phyloP scores from a whole-genome alignment of 768 basidiomycete genomes.

The Suillus alpinus region DNA sequence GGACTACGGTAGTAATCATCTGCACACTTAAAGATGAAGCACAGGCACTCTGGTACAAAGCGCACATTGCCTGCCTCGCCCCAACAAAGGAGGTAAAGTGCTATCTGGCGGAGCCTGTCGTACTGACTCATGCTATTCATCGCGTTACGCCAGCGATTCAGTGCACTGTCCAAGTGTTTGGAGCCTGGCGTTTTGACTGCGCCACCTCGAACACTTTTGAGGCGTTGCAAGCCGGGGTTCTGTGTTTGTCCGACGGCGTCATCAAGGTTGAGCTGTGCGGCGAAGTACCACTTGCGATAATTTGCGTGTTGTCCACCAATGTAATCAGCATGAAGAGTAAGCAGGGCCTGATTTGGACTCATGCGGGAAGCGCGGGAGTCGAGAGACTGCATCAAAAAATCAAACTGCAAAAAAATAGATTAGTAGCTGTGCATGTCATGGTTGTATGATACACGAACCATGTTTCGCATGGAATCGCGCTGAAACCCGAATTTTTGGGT shows the following conservation, averaged over 20 bases:
- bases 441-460: slow-evolving; percentile 46
- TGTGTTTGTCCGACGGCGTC: slow-evolving; percentile 95
- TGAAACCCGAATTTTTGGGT: slow-evolving; percentile 99
- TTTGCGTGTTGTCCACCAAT: slow-evolving; percentile 98
- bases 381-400: slow-evolving; percentile 96
- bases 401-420: slow-evolving; percentile 56
- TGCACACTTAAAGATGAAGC: slow-evolving; percentile 99
- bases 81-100: slow-evolving; percentile 96
- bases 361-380: slow-evolving; percentile 98
- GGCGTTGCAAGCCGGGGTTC: slow-evolving; percentile 88
- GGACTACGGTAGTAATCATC: slow-evolving; percentile 99
- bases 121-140: slow-evolving; percentile 99
- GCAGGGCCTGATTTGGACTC: slow-evolving; percentile 92
- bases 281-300: slow-evolving; percentile 99
- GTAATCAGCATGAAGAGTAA: slow-evolving; percentile 97
- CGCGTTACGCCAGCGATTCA: slow-evolving; percentile 94
- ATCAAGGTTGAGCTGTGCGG: slow-evolving; percentile 97
- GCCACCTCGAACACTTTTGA: slow-evolving; percentile 73
- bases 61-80: slow-evolving; percentile 97
- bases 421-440: neutral
- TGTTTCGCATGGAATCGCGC: slow-evolving; percentile 93
- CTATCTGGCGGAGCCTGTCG: slow-evolving; percentile 94
- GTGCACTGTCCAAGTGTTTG: slow-evolving; percentile 91
- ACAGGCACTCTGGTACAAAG: slow-evolving; percentile 93
- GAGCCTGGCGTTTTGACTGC: slow-evolving; percentile 48